Percentiles rank a stretch among this genome's conserved stretches.
phyloP scores from a whole-genome alignment of 2,329 filamentous ascomycete species.

The Curvularia sp. region DNA sequence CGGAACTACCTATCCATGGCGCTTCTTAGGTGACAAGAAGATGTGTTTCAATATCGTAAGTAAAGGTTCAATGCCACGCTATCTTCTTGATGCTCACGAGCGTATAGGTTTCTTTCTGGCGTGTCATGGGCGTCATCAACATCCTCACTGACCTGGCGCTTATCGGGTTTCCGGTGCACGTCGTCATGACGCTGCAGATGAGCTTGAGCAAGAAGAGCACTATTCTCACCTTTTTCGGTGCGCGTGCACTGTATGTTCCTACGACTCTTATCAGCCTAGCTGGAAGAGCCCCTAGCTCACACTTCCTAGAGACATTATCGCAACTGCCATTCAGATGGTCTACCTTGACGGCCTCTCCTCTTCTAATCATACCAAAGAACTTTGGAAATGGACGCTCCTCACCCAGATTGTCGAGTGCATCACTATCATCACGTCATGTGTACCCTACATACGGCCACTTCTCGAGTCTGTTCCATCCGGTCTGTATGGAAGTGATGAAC shows the following conservation, averaged over 20 bases:
- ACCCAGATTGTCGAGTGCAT: constrained; percentile 46
- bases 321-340: constrained; percentile 42
- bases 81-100: background rate
- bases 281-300: constrained; percentile 3
- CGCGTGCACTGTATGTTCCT: constrained; percentile 37
- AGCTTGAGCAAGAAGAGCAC: constrained; percentile 43
- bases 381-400: constrained; percentile 47
- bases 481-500: constrained; percentile 43
- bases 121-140: constrained; percentile 39
- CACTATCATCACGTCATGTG: constrained; percentile 46
- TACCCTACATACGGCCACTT: constrained; percentile 47
- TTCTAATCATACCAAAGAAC: constrained; percentile 34
- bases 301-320: constrained; percentile 41
- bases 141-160: constrained; percentile 45
- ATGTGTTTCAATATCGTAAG: constrained; percentile 39
- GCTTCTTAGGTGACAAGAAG: constrained; percentile 21
- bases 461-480: constrained; percentile 44
- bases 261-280: too few relatives aligned
- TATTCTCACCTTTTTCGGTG: constrained; percentile 44
- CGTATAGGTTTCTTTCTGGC: constrained; percentile 41
- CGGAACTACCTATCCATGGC: constrained; percentile 39
- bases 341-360: constrained; percentile 40
- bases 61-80: background rate
- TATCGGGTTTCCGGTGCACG: constrained; percentile 44
- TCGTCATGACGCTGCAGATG: constrained; percentile 47